Conservation (phyloP, 2,329 filamentous ascomycete genomes). For the Fusarium dimerum region DNA sequence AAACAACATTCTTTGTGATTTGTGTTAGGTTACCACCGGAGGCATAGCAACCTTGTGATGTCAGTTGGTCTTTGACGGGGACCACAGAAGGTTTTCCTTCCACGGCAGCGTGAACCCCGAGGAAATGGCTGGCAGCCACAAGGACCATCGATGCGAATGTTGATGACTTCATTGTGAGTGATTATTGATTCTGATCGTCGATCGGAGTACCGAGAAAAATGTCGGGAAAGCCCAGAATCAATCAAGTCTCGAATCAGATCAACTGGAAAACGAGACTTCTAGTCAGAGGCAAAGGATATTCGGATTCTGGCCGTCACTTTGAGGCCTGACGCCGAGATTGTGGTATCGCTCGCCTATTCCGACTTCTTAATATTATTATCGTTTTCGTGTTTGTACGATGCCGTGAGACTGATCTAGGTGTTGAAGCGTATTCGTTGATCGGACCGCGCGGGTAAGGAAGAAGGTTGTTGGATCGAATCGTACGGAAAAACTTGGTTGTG, state of each 20-base stretch:
- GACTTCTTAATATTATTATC: neutral
- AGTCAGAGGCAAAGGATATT: conserved; percentile 4
- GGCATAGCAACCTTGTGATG: conserved; percentile 54
- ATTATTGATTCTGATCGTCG: neutral
- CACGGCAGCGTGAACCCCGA: conserved; percentile 21
- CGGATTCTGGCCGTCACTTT: neutral
- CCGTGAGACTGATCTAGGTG: neutral
- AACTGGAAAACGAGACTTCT: conserved; percentile 23
- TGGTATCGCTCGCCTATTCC: neutral
- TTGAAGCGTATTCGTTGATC: neutral
- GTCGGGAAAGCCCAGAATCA: conserved; percentile 1
- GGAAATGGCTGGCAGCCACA: conserved; percentile 29
- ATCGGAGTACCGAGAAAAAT: conserved; percentile 14
- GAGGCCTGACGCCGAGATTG: neutral
- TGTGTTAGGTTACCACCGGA: conserved; percentile 42
- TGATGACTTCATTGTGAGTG: conserved; percentile 34
- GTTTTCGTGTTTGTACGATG: neutral
- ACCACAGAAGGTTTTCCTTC: conserved; percentile 33
- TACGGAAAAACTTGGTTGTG: conserved; percentile 4
- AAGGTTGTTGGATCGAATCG: conserved; percentile 9
- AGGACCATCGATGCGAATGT: conserved; percentile 31
- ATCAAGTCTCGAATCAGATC: conserved; percentile 24
- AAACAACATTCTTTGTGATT: conserved; percentile 14
- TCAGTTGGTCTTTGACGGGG: conserved; percentile 40
- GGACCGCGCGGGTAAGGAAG: neutral